phyloP scores from a whole-genome alignment of 352 stramenopile species.

The Poterioochromonas sp. region DNA sequence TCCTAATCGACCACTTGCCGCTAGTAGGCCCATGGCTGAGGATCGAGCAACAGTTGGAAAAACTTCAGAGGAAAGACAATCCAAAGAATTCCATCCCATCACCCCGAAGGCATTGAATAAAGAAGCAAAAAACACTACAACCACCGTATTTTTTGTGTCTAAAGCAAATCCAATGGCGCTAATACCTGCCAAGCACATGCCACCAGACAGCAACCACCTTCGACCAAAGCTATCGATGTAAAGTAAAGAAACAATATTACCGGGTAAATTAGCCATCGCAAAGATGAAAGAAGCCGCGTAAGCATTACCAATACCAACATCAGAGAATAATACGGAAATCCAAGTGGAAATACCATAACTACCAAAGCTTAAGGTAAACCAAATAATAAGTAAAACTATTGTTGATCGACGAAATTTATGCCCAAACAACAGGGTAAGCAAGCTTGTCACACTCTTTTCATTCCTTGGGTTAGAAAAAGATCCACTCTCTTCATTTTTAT shows the following conservation, averaged over 20 bases:
- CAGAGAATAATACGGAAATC: constrained; percentile 71
- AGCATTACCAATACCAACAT: constrained; percentile 65
- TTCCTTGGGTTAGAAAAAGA: too few relatives aligned
- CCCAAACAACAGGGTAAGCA: constrained; percentile 34
- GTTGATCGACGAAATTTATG: constrained; percentile 36
- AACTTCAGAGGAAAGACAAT: constrained; percentile 61
- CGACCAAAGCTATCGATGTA: constrained; percentile 54
- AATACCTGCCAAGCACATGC: constrained; percentile 58
- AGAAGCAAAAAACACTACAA: constrained; percentile 66
- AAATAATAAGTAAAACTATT: constrained; percentile 41
- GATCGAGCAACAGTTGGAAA: constrained; percentile 69
- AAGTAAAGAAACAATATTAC: constrained; percentile 58
- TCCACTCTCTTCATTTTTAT: too few relatives aligned
- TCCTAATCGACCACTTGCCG: constrained; percentile 61
- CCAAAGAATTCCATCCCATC: constrained; percentile 70
- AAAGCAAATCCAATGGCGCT: constrained; percentile 68
- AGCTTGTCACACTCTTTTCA: neutral
- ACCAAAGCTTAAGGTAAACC: constrained; percentile 58
- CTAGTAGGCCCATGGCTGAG: constrained; percentile 66
- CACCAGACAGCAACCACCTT: constrained; percentile 55
- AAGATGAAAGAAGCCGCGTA: constrained; percentile 74
- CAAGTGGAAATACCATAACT: constrained; percentile 75
- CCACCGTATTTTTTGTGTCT: constrained; percentile 45
- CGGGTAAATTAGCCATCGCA: constrained; percentile 67
- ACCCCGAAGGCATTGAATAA: constrained; percentile 75